These are phyloP conservation scores for Otatea glauca DNA, from an alignment of 176 grass and related monocot species.

Conservation along the genomic window DNA sequence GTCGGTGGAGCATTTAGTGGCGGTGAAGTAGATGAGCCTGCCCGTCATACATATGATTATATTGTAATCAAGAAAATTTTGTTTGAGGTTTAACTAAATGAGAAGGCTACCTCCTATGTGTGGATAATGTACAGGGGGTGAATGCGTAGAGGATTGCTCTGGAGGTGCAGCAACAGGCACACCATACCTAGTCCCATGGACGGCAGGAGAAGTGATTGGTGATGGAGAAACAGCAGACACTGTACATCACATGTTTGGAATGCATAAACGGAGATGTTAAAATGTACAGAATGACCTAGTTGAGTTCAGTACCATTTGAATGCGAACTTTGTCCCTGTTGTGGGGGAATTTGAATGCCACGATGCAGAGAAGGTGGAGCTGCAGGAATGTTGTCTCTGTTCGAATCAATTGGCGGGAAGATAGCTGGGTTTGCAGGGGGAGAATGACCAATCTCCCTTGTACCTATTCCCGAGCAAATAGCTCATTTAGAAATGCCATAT, in stretches of 20 bases:
- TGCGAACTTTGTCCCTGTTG: conserved; percentile 25
- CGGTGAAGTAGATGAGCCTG: conserved; percentile 5
- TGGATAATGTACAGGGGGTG: conserved; percentile 42
- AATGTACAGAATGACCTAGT: conserved; percentile 27
- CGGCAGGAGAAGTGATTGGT: conserved; percentile 42
- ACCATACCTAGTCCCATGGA: conserved; percentile 34
- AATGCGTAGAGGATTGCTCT: conserved; percentile 27
- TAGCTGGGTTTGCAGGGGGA: not conserved
- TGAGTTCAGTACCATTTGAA: conserved; percentile 50
- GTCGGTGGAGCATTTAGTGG: conserved; percentile 22
- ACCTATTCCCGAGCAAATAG: conserved; percentile 14
- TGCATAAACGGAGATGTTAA: conserved; percentile 36
- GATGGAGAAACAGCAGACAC: conserved; percentile 37
- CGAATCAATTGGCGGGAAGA: conserved; percentile 2
- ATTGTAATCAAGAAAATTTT: conserved; percentile 6
- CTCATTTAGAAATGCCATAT: conserved; percentile 19
- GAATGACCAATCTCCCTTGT: conserved; percentile 28
- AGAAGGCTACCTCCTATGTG: conserved; percentile 37
- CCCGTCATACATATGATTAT: conserved; percentile 18
- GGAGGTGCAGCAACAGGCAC: conserved; percentile 46
- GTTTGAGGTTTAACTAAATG: conserved; percentile 29
- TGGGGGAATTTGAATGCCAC: not conserved
- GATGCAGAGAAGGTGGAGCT: conserved; percentile 29
- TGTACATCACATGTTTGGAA: conserved; percentile 41
- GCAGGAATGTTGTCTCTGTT: conserved; percentile 19